Percentiles rank a stretch among this genome's conserved stretches.
phyloP scores from a whole-genome alignment of 495 filamentous ascomycete species.

The Penicillium bovifimosum region DNA sequence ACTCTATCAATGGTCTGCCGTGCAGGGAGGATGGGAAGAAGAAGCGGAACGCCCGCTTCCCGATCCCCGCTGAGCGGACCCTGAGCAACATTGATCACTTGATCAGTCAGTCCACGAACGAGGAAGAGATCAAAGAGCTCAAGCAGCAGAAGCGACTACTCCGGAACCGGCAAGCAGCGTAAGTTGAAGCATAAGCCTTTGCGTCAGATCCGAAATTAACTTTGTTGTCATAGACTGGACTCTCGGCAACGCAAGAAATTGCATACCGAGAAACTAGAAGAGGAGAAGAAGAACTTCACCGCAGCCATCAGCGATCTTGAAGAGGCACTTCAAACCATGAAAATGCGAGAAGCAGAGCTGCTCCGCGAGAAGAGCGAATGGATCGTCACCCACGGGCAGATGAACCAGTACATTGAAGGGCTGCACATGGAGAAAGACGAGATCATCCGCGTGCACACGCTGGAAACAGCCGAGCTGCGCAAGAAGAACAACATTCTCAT shows the following conservation, averaged over 20 bases:
- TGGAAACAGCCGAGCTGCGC: constrained; percentile 90
- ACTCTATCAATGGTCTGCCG: constrained; percentile 70
- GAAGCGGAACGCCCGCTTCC: constrained; percentile 99
- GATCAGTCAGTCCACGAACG: constrained; percentile 81
- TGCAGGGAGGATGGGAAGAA: constrained; percentile 88
- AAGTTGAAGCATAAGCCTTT: constrained; percentile 34
- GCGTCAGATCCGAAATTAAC: constrained; percentile 28
- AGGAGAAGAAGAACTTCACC: constrained; percentile 89
- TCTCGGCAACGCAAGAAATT: constrained; percentile 98
- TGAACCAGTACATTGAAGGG: constrained; percentile 67
- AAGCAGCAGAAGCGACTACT: constrained; percentile 97
- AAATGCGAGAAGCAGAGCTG: constrained; percentile 53
- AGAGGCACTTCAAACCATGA: constrained; percentile 60
- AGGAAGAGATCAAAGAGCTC: constrained; percentile 93
- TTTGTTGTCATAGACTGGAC: constrained; percentile 60
- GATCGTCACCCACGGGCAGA: constrained; percentile 60
- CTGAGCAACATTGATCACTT: constrained; percentile 92
- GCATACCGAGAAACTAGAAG: constrained; percentile 94
- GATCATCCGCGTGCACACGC: constrained; percentile 79
- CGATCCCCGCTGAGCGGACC: constrained; percentile 90
- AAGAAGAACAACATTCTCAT: constrained; percentile 90
- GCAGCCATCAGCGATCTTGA: constrained; percentile 70
- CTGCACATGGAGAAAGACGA: constrained; percentile 87
- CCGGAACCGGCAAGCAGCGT: constrained; percentile 95
- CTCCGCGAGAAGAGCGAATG: constrained; percentile 63